These are phyloP conservation scores for Gonapodya prolifera DNA, from an alignment of 192 early-diverging fungal genomes.

Conservation along the genomic window DNA sequence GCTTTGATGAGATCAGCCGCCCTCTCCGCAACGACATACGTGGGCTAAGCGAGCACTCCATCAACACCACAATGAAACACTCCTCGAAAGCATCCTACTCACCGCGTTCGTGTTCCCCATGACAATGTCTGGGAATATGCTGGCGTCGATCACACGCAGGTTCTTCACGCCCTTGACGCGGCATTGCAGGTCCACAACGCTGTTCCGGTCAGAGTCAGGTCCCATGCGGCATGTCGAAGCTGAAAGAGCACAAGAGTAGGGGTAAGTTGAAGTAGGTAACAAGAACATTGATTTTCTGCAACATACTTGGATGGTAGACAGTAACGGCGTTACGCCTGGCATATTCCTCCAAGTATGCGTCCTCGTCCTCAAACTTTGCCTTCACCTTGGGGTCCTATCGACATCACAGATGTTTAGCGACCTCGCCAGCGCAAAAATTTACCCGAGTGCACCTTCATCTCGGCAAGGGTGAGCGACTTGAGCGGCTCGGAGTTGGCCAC, in stretches of 20 bases:
- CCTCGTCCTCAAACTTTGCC: neutral
- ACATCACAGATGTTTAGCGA: too few species aligned
- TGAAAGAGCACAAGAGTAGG: neutral
- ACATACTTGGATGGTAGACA: neutral
- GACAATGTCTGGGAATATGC: constrained; percentile 1
- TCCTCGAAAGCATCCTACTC: neutral
- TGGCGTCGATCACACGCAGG: neutral
- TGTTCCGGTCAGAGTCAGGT: neutral
- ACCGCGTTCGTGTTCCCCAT: constrained; percentile 3
- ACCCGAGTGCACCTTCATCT: too few species aligned
- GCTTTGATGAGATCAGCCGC: constrained; percentile 4
- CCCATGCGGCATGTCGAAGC: constrained; percentile 1
- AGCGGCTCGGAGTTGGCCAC: neutral
- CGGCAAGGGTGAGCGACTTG: neutral
- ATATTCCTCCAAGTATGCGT: neutral
- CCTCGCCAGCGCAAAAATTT: too few species aligned
- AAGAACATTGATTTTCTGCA: neutral
- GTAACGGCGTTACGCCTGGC: neutral
- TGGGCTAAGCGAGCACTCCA: too few species aligned
- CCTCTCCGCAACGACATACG: neutral
- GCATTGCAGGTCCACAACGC: neutral
- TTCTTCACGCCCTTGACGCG: neutral
- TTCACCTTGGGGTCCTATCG: neutral
- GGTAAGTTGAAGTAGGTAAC: neutral
- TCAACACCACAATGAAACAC: too few species aligned